Evolutionary conservation across 2,329 filamentous ascomycete genomes (phyloP), one percentile per base, ranked within the genome.

Genomic region (Parastagonospora avenae): DNA sequence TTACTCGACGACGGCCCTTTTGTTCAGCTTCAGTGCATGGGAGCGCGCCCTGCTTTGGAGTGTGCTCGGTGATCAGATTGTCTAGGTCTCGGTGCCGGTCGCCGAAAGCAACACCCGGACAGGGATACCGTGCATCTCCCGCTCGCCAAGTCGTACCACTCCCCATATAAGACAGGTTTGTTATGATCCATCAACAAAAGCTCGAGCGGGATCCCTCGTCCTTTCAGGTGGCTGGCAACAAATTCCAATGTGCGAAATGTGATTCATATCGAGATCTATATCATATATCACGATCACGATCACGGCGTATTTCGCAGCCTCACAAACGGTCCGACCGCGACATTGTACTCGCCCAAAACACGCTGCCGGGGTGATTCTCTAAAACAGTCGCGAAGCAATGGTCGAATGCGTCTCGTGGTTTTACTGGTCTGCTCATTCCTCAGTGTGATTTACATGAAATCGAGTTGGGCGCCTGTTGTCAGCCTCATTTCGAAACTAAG

Each of bases 91-190:
- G 19, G 19, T 24, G 19, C 30, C 9, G 30, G 30, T 39, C 37
- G 19, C 36, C 37, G 19, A 39, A 39, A 24, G 19, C 19, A 24
- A 24, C 19, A 3, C 5, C 8, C 15, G n/a, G 19, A 16, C 58
- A 50, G 40, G 49, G 54, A 52, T 54, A 49, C 48, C 59, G 57
- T 48, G 45, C 49, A 57, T 60, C 54, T 51, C 52, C 54, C 54
- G 49, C 39, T 36, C 37, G 43, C 39, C 46, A 35, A 48, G 50
- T 57, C 56, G 49, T 39, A 54, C 45, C 27, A 54, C 19, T 24
- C 19, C 19, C 19, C 19, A 24, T 24, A 24, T 40, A 35, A 42
- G 37, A 50, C 45, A 44, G 24, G 43, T 42, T 48, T 43, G 32
- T 44, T 37, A 29, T 37, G 15, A 16, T 37, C 11, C 19, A 14